Percentiles rank a stretch among this genome's conserved stretches.
Conservation (phyloP, 805 yeast genomes). For the Lipomyces lipofer region DNA sequence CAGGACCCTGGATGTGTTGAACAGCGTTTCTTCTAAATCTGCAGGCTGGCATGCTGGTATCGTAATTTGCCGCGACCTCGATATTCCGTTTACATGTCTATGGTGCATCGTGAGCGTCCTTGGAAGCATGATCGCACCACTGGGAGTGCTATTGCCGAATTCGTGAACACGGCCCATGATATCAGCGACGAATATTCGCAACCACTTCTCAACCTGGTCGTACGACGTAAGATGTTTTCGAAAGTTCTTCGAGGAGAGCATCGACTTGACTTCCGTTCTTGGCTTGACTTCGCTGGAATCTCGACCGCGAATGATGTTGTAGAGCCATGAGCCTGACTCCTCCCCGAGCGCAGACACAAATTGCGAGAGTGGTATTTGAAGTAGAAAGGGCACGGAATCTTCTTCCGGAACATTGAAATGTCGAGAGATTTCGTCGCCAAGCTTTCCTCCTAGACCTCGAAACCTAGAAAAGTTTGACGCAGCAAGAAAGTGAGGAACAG, state of each 20-base stretch:
- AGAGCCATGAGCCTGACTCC: slow-evolving; percentile 56
- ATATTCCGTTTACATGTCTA: slow-evolving; percentile 17
- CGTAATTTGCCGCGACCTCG: slow-evolving; percentile 34
- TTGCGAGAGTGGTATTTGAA: slow-evolving; percentile 48
- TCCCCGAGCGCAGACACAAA: slow-evolving; percentile 46
- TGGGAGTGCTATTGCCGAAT: slow-evolving; percentile 34
- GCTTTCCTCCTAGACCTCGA: slow-evolving; percentile 90
- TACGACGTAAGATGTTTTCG: slow-evolving; percentile 51
- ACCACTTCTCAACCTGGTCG: slow-evolving; percentile 71
- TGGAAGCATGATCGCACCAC: slow-evolving; percentile 48
- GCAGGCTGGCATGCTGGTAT: slow-evolving; percentile 21
- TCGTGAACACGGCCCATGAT: slow-evolving; percentile 69
- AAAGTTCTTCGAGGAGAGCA: slow-evolving; percentile 87
- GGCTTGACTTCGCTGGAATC: slow-evolving; percentile 55
- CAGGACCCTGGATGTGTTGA: slow-evolving; percentile 33
- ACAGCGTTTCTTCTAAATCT: slow-evolving; percentile 12
- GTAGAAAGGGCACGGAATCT: slow-evolving; percentile 51
- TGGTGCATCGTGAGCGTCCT: slow-evolving; percentile 50
- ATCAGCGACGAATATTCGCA: slow-evolving; percentile 80
- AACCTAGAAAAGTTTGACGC: slow-evolving; percentile 69
- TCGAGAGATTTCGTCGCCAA: slow-evolving; percentile 61
- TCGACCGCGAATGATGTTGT: slow-evolving; percentile 64
- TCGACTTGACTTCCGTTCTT: slow-evolving; percentile 69
- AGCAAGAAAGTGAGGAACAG: slow-evolving; percentile 55
- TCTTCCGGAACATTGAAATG: slow-evolving; percentile 54